Evolutionary conservation across 2,329 filamentous ascomycete genomes (phyloP).

Genomic region (Helotiales sp.): DNA sequence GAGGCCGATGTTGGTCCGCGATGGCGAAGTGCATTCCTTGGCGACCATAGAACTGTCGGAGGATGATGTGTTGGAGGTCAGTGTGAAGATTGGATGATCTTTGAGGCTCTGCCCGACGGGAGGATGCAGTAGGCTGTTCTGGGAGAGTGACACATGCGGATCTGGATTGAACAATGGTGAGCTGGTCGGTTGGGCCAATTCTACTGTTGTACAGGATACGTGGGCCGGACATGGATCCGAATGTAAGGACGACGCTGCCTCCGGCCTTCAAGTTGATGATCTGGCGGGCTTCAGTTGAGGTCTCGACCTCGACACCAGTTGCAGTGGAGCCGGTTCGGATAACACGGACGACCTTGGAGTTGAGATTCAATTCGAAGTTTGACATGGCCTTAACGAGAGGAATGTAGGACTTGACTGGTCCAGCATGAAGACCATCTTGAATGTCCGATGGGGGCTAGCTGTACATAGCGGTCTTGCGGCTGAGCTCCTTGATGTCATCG

Average conservation of each 20-base stretch:
- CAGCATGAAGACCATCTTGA: conserved; percentile 64
- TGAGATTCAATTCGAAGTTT: conserved; percentile 70
- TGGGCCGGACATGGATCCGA: conserved; percentile 35
- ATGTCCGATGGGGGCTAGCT: conserved; percentile 70
- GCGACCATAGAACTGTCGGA: conserved; percentile 16
- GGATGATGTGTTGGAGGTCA: conserved; percentile 32
- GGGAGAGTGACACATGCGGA: conserved; percentile 47
- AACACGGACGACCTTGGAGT: conserved; percentile 67
- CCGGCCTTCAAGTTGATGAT: conserved; percentile 42
- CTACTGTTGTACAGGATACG: conserved; percentile 40
- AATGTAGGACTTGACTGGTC: conserved; percentile 73
- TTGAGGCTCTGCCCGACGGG: conserved; percentile 63
- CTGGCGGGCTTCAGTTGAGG: conserved; percentile 45
- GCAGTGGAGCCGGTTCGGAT: conserved; percentile 64
- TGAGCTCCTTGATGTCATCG: conserved; percentile 51
- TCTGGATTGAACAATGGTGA: conserved; percentile 43
- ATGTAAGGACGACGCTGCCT: conserved; percentile 36
- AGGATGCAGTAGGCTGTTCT: conserved; percentile 57
- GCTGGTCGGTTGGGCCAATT: conserved; percentile 43
- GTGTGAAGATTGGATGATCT: conserved; percentile 57
- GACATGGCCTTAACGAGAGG: conserved; percentile 59
- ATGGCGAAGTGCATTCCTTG: conserved; percentile 51
- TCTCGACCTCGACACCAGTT: conserved; percentile 63
- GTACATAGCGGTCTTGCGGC: conserved; percentile 68
- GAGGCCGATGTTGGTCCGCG: conserved; percentile 46